phyloP scores from a whole-genome alignment of 495 filamentous ascomycete species.

The Lindgomyces ingoldianus region DNA sequence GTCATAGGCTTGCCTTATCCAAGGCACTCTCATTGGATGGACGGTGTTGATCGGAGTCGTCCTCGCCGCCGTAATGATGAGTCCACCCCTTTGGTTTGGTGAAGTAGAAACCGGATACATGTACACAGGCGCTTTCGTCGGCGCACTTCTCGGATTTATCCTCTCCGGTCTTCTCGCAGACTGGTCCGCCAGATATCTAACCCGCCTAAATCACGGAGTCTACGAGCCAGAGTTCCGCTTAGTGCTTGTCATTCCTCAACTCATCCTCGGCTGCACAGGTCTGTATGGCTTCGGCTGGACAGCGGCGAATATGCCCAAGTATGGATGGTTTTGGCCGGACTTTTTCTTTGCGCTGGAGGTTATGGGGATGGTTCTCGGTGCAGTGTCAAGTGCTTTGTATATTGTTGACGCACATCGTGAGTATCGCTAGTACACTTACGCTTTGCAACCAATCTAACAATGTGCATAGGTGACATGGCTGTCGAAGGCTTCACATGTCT shows the following conservation, averaged over 20 bases:
- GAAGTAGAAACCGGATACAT: constrained; percentile 85
- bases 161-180: constrained; percentile 75
- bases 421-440: constrained; percentile 39
- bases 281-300: constrained; percentile 83
- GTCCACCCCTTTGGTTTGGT: constrained; percentile 75
- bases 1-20: constrained; percentile 69
- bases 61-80: constrained; percentile 77
- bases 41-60: constrained; percentile 91
- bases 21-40: constrained; percentile 92
- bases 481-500: constrained; percentile 91
- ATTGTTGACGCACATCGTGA: constrained; percentile 90
- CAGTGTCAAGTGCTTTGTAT: constrained; percentile 82
- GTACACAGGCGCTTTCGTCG: constrained; percentile 84
- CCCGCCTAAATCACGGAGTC: constrained; percentile 70
- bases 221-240: constrained; percentile 94
- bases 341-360: constrained; percentile 70
- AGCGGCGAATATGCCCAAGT: constrained; percentile 56
- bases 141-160: constrained; percentile 74
- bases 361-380: constrained; percentile 87
- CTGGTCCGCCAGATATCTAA: constrained; percentile 68
- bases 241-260: constrained; percentile 75
- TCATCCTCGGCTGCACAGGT: constrained; percentile 75
- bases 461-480: constrained; percentile 66
- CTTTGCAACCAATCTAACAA: background rate
- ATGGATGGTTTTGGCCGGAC: constrained; percentile 71